Evolutionary conservation across 805 yeast genomes (phyloP).

Genomic region (Lachancea mirantina): DNA sequence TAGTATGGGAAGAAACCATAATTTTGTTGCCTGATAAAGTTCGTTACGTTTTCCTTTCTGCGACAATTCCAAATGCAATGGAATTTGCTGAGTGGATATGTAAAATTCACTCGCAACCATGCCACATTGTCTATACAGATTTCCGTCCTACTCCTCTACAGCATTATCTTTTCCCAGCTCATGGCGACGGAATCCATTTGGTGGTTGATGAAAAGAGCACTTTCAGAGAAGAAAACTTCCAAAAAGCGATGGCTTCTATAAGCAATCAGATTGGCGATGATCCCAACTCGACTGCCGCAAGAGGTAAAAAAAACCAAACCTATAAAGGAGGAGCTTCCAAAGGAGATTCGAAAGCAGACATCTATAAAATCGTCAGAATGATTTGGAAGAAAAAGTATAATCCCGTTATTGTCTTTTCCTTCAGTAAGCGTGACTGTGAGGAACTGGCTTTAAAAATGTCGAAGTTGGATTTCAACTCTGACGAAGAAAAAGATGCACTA

Average conservation of each 20-base stretch:
- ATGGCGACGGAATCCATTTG: slow-evolving; percentile 94
- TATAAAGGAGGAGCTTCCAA: slow-evolving; percentile 71
- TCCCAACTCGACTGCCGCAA: slow-evolving; percentile 50
- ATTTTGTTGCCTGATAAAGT: slow-evolving; percentile 94
- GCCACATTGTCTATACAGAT: slow-evolving; percentile 97
- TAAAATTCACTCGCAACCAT: slow-evolving; percentile 89
- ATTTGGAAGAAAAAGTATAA: slow-evolving; percentile 94
- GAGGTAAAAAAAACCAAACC: slow-evolving; percentile 71
- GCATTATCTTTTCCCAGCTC: slow-evolving; percentile 96
- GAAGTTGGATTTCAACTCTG: slow-evolving; percentile 86
- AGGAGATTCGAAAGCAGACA: slow-evolving; percentile 70
- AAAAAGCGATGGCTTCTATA: slow-evolving; percentile 94
- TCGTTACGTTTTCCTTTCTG: slow-evolving; percentile 86
- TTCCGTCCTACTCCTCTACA: slow-evolving; percentile 98
- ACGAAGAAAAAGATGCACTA: slow-evolving; percentile 87
- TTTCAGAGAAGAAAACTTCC: slow-evolving; percentile 95
- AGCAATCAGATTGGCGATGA: slow-evolving; percentile 80
- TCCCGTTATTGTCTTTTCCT: slow-evolving; percentile 98
- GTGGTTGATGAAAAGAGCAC: slow-evolving; percentile 97
- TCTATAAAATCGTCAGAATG: slow-evolving; percentile 94
- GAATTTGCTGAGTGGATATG: slow-evolving; percentile 99
- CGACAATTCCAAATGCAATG: slow-evolving; percentile 96
- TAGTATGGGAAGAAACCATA: slow-evolving; percentile 99
- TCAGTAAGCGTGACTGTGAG: slow-evolving; percentile 95
- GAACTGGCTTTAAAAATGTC: slow-evolving; percentile 91